Evolutionary conservation across 1,284 basidiomycete genomes (phyloP).

Genomic region (Butyriboletus appendiculatus): DNA sequence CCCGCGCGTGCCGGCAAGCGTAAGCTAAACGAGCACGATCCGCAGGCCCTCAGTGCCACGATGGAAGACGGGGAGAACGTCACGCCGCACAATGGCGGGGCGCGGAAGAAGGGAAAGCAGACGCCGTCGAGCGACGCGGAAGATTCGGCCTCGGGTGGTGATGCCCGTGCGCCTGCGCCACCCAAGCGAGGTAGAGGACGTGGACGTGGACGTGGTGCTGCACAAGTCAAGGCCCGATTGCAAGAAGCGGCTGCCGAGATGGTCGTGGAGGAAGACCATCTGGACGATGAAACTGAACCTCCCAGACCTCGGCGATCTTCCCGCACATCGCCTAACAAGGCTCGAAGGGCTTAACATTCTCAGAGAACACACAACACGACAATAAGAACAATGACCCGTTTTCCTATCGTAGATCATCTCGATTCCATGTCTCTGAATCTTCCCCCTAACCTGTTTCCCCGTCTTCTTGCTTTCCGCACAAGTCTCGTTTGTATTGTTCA

Average conservation of each 20-base stretch:
- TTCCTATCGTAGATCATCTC: conserved; percentile 3
- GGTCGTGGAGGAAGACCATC: conserved; percentile 34
- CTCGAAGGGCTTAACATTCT: conserved; percentile 10
- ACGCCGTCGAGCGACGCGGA: conserved; percentile 15
- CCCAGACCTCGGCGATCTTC: conserved; percentile 28
- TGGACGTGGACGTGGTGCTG: conserved; percentile 19
- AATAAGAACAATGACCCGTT: neutral
- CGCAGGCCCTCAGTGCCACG: conserved; percentile 19
- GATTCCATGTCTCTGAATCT: conserved; percentile 5
- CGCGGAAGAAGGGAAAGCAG: conserved; percentile 29
- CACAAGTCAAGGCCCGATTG: conserved; percentile 19
- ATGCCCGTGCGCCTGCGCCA: neutral
- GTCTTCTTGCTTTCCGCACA: conserved; percentile 1
- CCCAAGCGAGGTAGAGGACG: conserved; percentile 25
- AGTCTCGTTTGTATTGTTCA: conserved; percentile 17
- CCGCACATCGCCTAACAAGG: conserved; percentile 26
- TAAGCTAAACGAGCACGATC: conserved; percentile 33
- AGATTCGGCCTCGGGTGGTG: conserved; percentile 14
- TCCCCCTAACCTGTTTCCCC: neutral
- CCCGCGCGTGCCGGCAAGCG: conserved; percentile 32
- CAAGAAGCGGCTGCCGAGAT: conserved; percentile 30
- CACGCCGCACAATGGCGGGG: conserved; percentile 5
- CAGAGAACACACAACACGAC: neutral
- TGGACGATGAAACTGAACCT: conserved; percentile 24
- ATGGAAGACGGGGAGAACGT: conserved; percentile 18